These are phyloP conservation scores for Aspergillus cavernicola DNA, from an alignment of 495 filamentous ascomycete species.

Conservation along the genomic window DNA sequence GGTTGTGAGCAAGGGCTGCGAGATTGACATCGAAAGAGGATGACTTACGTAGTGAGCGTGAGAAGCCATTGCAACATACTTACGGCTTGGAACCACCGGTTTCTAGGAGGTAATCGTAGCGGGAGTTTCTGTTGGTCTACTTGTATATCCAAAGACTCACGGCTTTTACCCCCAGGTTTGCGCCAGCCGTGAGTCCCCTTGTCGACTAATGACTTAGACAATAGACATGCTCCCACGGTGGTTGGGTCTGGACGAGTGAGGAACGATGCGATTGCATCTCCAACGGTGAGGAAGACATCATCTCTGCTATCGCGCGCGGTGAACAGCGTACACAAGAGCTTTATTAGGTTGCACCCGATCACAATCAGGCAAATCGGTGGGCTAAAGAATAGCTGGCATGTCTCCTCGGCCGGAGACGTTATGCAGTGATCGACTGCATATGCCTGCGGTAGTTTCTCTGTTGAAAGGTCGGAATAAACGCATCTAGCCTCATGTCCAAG, in stretches of 20 bases:
- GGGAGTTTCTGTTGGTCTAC: neutral
- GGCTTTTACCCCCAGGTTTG: neutral
- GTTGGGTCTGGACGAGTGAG: conserved; percentile 12
- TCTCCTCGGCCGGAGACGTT: neutral
- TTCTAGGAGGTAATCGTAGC: neutral
- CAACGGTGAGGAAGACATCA: conserved; percentile 13
- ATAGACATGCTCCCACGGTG: conserved; percentile 2
- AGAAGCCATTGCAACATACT: neutral
- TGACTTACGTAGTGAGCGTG: conserved; percentile 1
- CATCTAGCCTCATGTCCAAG: neutral
- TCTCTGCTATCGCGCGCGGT: neutral
- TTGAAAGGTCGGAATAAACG: neutral
- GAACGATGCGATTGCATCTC: conserved; percentile 23
- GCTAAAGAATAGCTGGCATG: conserved; percentile 6
- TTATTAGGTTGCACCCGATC: conserved; percentile 14
- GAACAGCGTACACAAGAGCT: conserved; percentile 11
- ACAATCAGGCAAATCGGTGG: conserved; percentile 3
- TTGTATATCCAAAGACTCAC: neutral
- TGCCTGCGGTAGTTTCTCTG: neutral
- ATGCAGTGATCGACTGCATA: conserved; percentile 6
- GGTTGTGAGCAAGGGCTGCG: neutral
- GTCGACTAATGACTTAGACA: neutral
- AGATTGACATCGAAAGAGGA: neutral
- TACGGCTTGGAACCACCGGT: conserved; percentile 6
- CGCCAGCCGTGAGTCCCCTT: neutral